Evolutionary conservation across 2,329 filamentous ascomycete species (phyloP).

Genomic region (Cytospora paraplurivora): DNA sequence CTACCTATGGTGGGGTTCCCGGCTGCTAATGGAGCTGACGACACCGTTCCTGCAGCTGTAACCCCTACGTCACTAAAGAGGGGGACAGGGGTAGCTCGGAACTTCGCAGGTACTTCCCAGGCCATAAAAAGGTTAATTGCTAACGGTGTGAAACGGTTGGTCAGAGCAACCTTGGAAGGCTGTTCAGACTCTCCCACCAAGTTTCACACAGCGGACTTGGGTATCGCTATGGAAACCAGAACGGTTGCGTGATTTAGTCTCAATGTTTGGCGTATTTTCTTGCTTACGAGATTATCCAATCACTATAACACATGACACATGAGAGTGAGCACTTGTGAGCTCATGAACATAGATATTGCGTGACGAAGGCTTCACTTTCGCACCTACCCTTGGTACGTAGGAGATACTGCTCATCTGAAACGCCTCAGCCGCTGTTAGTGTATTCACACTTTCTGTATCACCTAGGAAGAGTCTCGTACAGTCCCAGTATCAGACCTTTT

Average conservation of each 20-base stretch:
- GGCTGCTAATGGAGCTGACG: constrained; percentile 1
- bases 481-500: background rate
- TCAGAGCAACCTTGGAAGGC: background rate
- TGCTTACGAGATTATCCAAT: too few species aligned
- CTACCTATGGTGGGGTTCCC: constrained; percentile 21
- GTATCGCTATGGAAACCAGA: background rate
- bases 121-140: background rate
- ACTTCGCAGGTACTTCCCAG: background rate
- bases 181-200: background rate
- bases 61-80: constrained; percentile 27
- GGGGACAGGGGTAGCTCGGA: constrained; percentile 26
- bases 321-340: too few species aligned
- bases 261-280: too few species aligned
- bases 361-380: too few species aligned
- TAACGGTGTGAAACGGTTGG: background rate
- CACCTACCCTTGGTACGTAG: too few species aligned
- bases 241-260: too few species aligned
- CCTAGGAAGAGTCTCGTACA: background rate
- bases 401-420: background rate
- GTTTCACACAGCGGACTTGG: background rate
- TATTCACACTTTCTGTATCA: background rate
- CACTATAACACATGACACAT: too few species aligned
- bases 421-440: background rate
- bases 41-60: constrained; percentile 25
- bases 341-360: too few species aligned